Conservation (phyloP, 2,329 filamentous ascomycete species). For the Fusarium succisae region DNA sequence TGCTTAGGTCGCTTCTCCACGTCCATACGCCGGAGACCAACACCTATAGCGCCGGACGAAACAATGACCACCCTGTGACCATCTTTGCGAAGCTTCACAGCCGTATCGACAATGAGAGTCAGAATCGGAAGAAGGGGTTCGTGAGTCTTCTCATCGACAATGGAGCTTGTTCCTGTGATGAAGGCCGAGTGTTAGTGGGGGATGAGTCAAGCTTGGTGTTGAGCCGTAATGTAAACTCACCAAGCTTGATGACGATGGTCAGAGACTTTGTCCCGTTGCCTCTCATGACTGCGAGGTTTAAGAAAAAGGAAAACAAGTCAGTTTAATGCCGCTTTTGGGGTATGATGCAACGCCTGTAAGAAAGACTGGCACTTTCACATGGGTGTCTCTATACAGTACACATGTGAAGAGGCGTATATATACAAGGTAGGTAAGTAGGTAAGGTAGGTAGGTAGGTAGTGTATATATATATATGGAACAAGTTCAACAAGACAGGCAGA, state of each 20-base stretch:
- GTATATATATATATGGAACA: conserved; percentile 7
- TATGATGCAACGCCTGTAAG: neutral
- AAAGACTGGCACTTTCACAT: conserved; percentile 21
- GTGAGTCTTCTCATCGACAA: conserved; percentile 95
- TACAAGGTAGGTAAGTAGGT: neutral
- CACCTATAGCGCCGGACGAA: conserved; percentile 95
- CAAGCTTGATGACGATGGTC: conserved; percentile 84
- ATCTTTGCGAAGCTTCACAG: conserved; percentile 85
- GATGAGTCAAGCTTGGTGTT: conserved; percentile 18
- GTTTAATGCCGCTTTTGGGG: conserved; percentile 50
- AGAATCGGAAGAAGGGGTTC: conserved; percentile 92
- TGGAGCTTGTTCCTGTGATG: conserved; percentile 93
- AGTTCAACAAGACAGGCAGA: conserved; percentile 1
- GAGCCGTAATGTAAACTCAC: conserved; percentile 57
- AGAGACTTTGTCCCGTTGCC: conserved; percentile 54
- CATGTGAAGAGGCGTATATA: conserved; percentile 13
- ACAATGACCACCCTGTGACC: conserved; percentile 96
- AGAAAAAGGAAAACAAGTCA: conserved; percentile 55
- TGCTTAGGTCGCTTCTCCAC: conserved; percentile 88
- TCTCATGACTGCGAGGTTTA: conserved; percentile 67
- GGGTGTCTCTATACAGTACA: conserved; percentile 3
- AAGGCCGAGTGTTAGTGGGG: conserved; percentile 31
- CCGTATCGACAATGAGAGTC: conserved; percentile 93
- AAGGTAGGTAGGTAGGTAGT: neutral
- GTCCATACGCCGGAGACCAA: conserved; percentile 90